Base-by-base conservation (phyloP, 176 grass and related monocot genomes). In the Ensete ventricosum region DNA sequence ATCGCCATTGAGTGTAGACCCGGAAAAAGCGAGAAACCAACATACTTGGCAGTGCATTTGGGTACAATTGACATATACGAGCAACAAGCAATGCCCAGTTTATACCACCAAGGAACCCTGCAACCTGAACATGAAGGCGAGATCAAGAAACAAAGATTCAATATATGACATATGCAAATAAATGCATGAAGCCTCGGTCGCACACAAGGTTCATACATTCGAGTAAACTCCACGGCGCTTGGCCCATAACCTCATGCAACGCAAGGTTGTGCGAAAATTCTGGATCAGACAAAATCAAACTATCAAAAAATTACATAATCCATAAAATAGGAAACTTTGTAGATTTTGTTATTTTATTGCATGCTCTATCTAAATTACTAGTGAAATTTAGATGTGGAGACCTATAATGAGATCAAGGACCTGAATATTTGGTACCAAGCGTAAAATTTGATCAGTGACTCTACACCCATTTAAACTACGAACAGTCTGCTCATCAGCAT, bases 41-140 rank as follows among this genome's bases (percentile, higher is more conserved):
- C 85, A 88, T 98, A 80, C 84, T 91, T 5, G 94, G 88, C 3
- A 85, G 79, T 57, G 94, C 90, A 83, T 98, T 98, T 77, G 94
- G 90, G 73, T 98, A 98, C 59, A 98, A 75, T 51, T 98, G 94
- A 74, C 94, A 98, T 84, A 93, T 91, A 20, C 94, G 94, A 79
- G 80, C 94, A 55, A 98, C 88, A 60, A 98, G 87, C 75, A 98
- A 75, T 54, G 94, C 94, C 94, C 94, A 98, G 64, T 98, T 98
- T 91, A 98, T 93, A 83, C 90, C 94, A 88, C 94, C 90, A 52
- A 98, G 86, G 83, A 98, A 98, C 49, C 94, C 94, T 70, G 87
- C 84, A 81, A 98, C 90, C 94, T 97, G 82, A 89, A 26, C 48
- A 48, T 53, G 48, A 79, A 71, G 11, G 80, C 20, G 70, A 43